These are phyloP conservation scores for Trichoderma arundinaceum DNA, from an alignment of 2,329 filamentous ascomycete genomes.

Conservation along the genomic window DNA sequence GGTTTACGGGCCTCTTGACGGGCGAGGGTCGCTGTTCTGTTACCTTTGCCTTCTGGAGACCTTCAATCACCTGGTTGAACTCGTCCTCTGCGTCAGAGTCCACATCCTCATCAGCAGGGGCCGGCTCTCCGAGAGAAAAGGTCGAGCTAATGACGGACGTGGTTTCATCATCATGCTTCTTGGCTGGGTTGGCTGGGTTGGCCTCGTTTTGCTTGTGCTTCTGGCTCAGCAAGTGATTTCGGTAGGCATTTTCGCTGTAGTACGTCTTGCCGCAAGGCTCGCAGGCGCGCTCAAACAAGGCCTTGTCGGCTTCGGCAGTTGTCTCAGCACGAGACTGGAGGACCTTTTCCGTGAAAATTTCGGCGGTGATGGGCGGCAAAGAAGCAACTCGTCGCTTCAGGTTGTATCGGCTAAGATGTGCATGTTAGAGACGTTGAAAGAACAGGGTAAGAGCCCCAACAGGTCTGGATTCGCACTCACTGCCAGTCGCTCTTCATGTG, in stretches of 20 bases:
- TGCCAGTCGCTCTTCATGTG: constrained; percentile 99
- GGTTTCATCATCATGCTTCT: constrained; percentile 66
- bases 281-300: constrained; percentile 85
- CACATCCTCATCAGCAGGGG: constrained; percentile 56
- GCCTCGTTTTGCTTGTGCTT: constrained; percentile 75
- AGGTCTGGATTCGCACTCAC: constrained; percentile 59
- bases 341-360: constrained; percentile 95
- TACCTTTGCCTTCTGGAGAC: constrained; percentile 75
- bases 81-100: constrained; percentile 75
- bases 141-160: constrained; percentile 88
- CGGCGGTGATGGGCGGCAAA: constrained; percentile 86
- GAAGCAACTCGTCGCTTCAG: constrained; percentile 92
- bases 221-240: constrained; percentile 88
- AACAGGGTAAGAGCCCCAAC: not conserved
- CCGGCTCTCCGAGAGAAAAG: constrained; percentile 85
- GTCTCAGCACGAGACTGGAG: constrained; percentile 86
- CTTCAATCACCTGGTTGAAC: constrained; percentile 77
- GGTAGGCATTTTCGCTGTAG: constrained; percentile 94
- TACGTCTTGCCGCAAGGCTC: constrained; percentile 87
- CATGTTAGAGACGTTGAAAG: not conserved
- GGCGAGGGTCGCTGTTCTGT: constrained; percentile 58
- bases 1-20: constrained; percentile 61
- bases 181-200: constrained; percentile 44
- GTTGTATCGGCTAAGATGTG: constrained; percentile 78
- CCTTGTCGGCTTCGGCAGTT: constrained; percentile 83